Percentiles rank a stretch among this genome's conserved stretches.
phyloP scores from a whole-genome alignment of 495 filamentous ascomycete species.

The Neurospora africana region DNA sequence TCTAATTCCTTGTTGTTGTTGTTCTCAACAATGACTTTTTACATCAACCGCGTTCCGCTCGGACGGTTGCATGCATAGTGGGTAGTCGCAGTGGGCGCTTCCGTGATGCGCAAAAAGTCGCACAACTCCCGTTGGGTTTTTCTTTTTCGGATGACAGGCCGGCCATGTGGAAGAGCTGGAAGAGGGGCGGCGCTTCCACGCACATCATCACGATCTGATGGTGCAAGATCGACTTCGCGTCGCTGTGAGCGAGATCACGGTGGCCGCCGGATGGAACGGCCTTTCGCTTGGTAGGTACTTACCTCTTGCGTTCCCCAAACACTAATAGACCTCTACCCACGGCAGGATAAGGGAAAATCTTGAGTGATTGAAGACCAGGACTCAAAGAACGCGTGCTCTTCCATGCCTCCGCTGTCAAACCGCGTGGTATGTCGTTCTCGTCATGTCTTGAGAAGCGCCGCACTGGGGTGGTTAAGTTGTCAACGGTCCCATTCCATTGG shows the following conservation, averaged over 20 bases:
- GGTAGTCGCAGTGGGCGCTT: not conserved
- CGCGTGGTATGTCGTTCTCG: not conserved
- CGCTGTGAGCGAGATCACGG: not conserved
- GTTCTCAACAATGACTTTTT: not conserved
- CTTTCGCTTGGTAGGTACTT: not conserved
- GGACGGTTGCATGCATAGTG: not conserved
- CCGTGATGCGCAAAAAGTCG: not conserved
- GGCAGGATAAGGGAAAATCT: not conserved
- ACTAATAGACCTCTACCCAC: not conserved
- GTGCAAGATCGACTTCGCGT: not conserved
- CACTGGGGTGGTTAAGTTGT: not conserved
- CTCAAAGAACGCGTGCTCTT: not conserved
- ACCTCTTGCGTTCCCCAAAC: not conserved
- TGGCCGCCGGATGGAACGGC: not conserved
- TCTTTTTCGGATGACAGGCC: not conserved
- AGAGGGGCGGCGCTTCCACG: not conserved
- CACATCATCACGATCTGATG: not conserved
- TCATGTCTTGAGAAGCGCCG: not conserved
- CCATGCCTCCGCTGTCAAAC: not conserved
- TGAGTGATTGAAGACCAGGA: not conserved
- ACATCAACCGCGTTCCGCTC: not conserved
- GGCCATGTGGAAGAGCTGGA: not conserved
- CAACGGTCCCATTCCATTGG: not conserved
- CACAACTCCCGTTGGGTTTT: not conserved
- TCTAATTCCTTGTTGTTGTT: not conserved